phyloP scores from a whole-genome alignment of 192 early-diverging fungal species.

The Dispira parvispora region DNA sequence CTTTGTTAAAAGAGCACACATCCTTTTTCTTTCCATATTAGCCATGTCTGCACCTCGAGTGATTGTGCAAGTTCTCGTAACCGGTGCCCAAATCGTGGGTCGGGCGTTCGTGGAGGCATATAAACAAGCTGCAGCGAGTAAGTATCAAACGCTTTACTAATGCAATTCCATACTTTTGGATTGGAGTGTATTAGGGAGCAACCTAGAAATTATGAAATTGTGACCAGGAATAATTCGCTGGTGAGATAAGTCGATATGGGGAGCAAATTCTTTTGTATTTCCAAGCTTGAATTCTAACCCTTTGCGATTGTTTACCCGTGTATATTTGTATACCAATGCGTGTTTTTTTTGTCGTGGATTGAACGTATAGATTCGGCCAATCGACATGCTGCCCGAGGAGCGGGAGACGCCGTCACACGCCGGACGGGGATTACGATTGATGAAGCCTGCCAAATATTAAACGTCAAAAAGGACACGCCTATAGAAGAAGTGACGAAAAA shows the following conservation, averaged over 20 bases:
- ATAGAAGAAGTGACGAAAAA: conserved; percentile 47
- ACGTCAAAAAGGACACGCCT: conserved; percentile 49
- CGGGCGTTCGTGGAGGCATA: conserved; percentile 90
- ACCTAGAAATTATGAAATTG: no score
- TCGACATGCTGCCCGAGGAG: conserved; percentile 15
- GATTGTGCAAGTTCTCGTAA: conserved; percentile 59
- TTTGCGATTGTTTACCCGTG: neutral
- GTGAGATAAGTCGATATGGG: conserved; percentile 7
- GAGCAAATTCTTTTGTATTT: conserved; percentile 12
- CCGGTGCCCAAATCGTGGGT: conserved; percentile 66
- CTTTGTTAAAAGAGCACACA: no score
- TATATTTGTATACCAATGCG: neutral
- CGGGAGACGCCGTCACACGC: conserved; percentile 49
- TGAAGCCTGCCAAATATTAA: conserved; percentile 80
- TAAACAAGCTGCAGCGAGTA: conserved; percentile 73
- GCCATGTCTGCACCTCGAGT: conserved; percentile 44
- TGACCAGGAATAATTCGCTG: no score
- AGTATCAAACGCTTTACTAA: conserved; percentile 13
- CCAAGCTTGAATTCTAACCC: conserved; percentile 12
- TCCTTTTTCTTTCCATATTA: neutral
- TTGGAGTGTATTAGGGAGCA: neutral
- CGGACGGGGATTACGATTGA: conserved; percentile 75
- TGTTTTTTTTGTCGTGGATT: neutral
- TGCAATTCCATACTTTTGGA: neutral
- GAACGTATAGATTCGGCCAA: conserved; percentile 1